Evolutionary conservation across 176 grass and related monocot species (phyloP).

Genomic region (Puya raimondii): DNA sequence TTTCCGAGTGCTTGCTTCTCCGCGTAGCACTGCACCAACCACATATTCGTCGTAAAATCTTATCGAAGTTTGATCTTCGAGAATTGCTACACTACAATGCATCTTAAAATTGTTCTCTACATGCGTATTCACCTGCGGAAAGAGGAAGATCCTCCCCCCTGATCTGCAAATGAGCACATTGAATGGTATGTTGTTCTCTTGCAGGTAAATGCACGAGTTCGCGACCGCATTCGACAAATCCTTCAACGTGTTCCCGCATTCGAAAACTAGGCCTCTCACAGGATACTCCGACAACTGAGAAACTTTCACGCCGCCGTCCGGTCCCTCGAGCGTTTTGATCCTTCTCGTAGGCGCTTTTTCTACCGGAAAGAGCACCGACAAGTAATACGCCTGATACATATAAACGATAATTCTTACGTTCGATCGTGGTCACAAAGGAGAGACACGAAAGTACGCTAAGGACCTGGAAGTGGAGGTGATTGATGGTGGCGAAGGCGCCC

Average conservation of each 20-base stretch:
- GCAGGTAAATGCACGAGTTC: conserved; percentile 1
- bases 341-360: background rate
- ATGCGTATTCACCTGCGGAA: background rate
- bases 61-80: background rate
- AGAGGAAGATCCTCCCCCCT: background rate
- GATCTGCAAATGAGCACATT: background rate
- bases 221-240: background rate
- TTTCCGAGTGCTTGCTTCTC: conserved; percentile 51
- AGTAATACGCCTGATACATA: background rate
- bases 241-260: background rate
- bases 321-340: background rate
- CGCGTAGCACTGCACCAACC: conserved; percentile 50
- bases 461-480: conserved; percentile 98
- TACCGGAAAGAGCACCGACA: background rate
- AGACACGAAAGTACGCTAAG: background rate
- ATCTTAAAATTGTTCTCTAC: background rate
- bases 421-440: too few relatives aligned
- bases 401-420: background rate
- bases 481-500: conserved; percentile 72
- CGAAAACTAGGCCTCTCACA: background rate
- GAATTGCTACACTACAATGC: background rate
- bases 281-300: background rate
- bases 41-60: too few relatives aligned
- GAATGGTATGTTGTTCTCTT: background rate
- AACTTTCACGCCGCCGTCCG: background rate